Percentiles rank a stretch among this genome's conserved stretches.
Evolutionary conservation across 1,284 basidiomycete genomes (phyloP).

Genomic region (Leccinum insolens): DNA sequence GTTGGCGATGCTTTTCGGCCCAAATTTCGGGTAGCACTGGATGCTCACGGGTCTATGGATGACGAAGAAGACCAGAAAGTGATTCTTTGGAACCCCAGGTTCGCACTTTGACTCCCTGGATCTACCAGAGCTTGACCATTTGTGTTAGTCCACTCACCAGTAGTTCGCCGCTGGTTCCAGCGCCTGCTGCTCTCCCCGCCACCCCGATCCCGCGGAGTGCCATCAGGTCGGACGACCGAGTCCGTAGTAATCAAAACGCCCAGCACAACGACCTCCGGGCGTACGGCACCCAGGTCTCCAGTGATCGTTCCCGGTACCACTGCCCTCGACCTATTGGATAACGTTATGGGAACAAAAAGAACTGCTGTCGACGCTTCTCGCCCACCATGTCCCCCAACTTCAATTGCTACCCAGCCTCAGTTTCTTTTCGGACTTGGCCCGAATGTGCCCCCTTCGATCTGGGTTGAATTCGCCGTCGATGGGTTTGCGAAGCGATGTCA

Average conservation of each 20-base stretch:
- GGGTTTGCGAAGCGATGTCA: slow-evolving; percentile 22
- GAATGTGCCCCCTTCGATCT: slow-evolving; percentile 50
- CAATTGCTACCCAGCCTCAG: slow-evolving; percentile 39
- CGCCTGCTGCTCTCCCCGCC: slow-evolving; percentile 19
- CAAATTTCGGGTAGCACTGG: slow-evolving; percentile 60
- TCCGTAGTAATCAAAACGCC: slow-evolving; percentile 19
- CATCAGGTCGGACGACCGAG: slow-evolving; percentile 31
- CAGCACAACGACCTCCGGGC: slow-evolving; percentile 26
- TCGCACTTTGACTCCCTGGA: slow-evolving; percentile 14
- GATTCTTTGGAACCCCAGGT: slow-evolving; percentile 69
- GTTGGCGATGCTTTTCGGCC: slow-evolving; percentile 59
- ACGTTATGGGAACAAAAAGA: slow-evolving; percentile 45
- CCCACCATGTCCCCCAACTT: slow-evolving; percentile 33
- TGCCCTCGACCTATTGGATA: slow-evolving; percentile 64
- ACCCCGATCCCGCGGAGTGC: slow-evolving; percentile 26
- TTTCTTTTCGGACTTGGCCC: slow-evolving; percentile 48
- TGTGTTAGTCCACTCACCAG: slow-evolving; percentile 31
- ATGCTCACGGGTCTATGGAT: slow-evolving; percentile 36
- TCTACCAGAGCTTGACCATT: slow-evolving; percentile 12
- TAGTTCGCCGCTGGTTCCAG: slow-evolving; percentile 36
- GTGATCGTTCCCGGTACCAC: slow-evolving; percentile 45
- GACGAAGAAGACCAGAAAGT: slow-evolving; percentile 58
- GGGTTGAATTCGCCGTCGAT: slow-evolving; percentile 35
- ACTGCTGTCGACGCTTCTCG: slow-evolving; percentile 20
- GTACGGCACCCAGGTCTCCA: slow-evolving; percentile 23